Evolutionary conservation across 352 stramenopile genomes (phyloP).

Genomic region (Aphanomyces cochlioides): DNA sequence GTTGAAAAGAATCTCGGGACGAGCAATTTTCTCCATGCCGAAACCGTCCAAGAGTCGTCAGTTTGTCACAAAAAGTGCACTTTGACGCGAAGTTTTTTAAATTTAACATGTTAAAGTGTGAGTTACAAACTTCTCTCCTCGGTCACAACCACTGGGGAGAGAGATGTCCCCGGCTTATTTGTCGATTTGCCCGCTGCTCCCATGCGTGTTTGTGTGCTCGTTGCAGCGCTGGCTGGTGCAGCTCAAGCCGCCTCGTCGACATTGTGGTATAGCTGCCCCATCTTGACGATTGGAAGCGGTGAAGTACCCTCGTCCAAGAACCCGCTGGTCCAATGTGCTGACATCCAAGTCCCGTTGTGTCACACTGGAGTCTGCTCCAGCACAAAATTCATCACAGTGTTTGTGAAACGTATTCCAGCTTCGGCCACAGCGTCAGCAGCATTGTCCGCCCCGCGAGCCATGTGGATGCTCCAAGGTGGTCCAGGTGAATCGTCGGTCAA

Average conservation of each 20-base stretch:
- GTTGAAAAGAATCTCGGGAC: too few relatives aligned
- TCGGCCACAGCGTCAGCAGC: not conserved
- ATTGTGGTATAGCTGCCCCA: conserved; percentile 5
- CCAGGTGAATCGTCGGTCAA: conserved; percentile 6
- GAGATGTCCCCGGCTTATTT: too few relatives aligned
- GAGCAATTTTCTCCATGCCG: too few relatives aligned
- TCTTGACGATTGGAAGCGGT: not conserved
- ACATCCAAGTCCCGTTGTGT: conserved; percentile 38
- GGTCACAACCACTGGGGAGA: too few relatives aligned
- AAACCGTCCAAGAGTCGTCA: too few relatives aligned
- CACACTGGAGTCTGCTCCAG: conserved; percentile 38
- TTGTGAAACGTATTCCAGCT: conserved; percentile 44
- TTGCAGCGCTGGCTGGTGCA: not conserved
- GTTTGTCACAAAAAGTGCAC: too few relatives aligned
- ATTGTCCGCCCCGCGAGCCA: not conserved
- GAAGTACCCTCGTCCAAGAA: not conserved
- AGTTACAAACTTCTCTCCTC: too few relatives aligned
- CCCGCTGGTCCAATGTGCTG: conserved; percentile 32
- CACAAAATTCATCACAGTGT: conserved; percentile 36
- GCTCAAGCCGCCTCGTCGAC: not conserved
- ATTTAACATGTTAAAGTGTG: too few relatives aligned
- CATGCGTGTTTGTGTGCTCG: not conserved
- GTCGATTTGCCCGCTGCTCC: not conserved
- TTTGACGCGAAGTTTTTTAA: too few relatives aligned
- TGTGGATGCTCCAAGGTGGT: conserved; percentile 20